phyloP scores from a whole-genome alignment of 2,329 filamentous ascomycete species.

The Endoconidiophora laricicola region DNA sequence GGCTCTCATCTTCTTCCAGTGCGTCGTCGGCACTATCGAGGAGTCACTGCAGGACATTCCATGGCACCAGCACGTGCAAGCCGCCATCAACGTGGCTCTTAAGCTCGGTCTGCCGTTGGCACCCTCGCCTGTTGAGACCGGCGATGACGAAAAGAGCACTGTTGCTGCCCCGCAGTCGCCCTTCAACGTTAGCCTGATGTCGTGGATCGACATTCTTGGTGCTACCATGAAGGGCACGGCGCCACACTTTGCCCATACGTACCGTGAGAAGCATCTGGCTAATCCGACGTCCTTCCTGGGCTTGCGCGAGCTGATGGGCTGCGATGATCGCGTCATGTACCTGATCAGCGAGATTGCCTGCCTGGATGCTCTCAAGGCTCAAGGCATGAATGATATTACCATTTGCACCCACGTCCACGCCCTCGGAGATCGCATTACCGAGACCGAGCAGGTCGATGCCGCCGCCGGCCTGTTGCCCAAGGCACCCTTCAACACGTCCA shows the following conservation, averaged over 20 bases:
- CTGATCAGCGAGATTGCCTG: constrained; percentile 95
- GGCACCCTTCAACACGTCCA: constrained; percentile 35
- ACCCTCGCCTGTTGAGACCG: not conserved
- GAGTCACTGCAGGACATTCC: constrained; percentile 80
- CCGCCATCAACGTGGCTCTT: constrained; percentile 67
- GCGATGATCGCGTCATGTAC: constrained; percentile 94
- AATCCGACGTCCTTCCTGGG: constrained; percentile 45
- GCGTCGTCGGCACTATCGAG: constrained; percentile 71
- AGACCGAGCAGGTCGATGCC: constrained; percentile 52
- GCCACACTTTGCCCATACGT: constrained; percentile 84
- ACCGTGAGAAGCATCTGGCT: constrained; percentile 81
- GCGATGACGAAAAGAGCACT: not conserved
- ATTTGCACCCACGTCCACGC: constrained; percentile 79
- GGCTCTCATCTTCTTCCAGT: constrained; percentile 93
- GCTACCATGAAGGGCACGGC: constrained; percentile 78
- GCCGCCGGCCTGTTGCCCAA: constrained; percentile 22
- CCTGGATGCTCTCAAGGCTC: constrained; percentile 71
- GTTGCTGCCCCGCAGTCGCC: constrained; percentile 37
- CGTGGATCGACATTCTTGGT: constrained; percentile 96
- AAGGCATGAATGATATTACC: constrained; percentile 69
- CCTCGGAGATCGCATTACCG: constrained; percentile 72
- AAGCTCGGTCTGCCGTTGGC: constrained; percentile 50
- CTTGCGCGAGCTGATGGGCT: constrained; percentile 87
- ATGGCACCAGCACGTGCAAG: constrained; percentile 95
- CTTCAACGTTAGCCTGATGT: constrained; percentile 87